phyloP scores from a whole-genome alignment of 768 basidiomycete species.

The Suillus subluteus region DNA sequence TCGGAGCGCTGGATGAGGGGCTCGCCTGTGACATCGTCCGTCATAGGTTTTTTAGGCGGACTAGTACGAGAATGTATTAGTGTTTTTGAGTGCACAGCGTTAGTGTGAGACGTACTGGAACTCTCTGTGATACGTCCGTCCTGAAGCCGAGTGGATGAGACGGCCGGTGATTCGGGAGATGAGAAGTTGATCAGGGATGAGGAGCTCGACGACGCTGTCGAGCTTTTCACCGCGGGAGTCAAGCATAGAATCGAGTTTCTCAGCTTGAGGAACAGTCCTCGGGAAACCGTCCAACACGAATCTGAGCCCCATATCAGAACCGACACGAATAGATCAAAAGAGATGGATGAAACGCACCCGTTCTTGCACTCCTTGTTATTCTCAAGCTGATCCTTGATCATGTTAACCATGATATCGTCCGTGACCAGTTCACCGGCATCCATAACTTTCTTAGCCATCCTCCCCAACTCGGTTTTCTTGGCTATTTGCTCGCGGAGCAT shows the following conservation, averaged over 20 bases:
- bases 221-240: constrained; percentile 80
- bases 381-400: constrained; percentile 95
- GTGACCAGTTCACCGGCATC: constrained; percentile 93
- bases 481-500: constrained; percentile 96
- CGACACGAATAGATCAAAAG: not conserved
- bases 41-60: constrained; percentile 95
- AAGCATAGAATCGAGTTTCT: constrained; percentile 96
- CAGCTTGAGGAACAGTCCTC: constrained; percentile 93
- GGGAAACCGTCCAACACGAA: constrained; percentile 99
- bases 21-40: constrained; percentile 94
- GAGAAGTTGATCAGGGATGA: constrained; percentile 92
- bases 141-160: constrained; percentile 86
- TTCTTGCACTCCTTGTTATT: constrained; percentile 93
- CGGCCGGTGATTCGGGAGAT: constrained; percentile 98
- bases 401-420: constrained; percentile 96
- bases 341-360: constrained; percentile 66
- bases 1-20: constrained; percentile 96
- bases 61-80: constrained; percentile 43
- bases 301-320: constrained; percentile 42
- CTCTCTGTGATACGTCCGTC: constrained; percentile 92
- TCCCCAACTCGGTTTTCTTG: constrained; percentile 83
- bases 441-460: constrained; percentile 97
- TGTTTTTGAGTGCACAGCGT: constrained; percentile 10
- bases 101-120: constrained; percentile 72
- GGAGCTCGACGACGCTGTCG: constrained; percentile 89